These are phyloP conservation scores for Mycena olivaceomarginata DNA, from an alignment of 768 basidiomycete species.

Conservation along the genomic window DNA sequence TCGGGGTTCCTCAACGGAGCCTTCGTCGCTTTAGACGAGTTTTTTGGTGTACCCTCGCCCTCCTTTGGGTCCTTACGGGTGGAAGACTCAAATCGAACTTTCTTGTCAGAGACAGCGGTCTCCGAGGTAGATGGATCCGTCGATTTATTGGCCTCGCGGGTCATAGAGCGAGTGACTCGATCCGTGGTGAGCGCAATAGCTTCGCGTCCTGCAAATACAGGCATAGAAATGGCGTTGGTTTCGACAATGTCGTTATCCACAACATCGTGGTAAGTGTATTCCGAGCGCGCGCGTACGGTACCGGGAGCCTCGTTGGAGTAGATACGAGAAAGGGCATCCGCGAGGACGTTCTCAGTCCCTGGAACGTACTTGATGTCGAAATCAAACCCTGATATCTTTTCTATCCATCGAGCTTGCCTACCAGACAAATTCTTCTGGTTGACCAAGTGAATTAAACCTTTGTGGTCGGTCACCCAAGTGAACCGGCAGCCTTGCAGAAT, in stretches of 20 bases:
- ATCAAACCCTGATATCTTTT: neutral
- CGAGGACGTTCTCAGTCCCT: neutral
- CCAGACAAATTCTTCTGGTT: neutral
- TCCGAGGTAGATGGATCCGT: no score
- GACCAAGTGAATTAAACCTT: neutral
- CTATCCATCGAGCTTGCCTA: neutral
- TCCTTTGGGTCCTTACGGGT: neutral
- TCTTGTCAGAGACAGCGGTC: neutral
- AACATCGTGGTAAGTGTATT: neutral
- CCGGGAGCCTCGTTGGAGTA: neutral
- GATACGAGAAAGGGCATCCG: neutral
- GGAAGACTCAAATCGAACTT: neutral
- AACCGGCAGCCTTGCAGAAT: no score
- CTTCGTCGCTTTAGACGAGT: neutral
- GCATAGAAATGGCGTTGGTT: neutral
- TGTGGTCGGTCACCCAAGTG: neutral
- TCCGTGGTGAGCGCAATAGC: neutral
- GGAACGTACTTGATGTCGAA: slow-evolving; percentile 1
- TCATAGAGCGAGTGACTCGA: no score
- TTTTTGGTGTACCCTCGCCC: neutral
- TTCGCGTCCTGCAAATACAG: neutral
- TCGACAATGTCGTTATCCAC: neutral
- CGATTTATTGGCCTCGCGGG: neutral
- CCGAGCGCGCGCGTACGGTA: neutral
- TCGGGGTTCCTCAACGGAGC: neutral